phyloP scores from a whole-genome alignment of 2,329 filamentous ascomycete species.

The Cadophora luteo-olivacea region DNA sequence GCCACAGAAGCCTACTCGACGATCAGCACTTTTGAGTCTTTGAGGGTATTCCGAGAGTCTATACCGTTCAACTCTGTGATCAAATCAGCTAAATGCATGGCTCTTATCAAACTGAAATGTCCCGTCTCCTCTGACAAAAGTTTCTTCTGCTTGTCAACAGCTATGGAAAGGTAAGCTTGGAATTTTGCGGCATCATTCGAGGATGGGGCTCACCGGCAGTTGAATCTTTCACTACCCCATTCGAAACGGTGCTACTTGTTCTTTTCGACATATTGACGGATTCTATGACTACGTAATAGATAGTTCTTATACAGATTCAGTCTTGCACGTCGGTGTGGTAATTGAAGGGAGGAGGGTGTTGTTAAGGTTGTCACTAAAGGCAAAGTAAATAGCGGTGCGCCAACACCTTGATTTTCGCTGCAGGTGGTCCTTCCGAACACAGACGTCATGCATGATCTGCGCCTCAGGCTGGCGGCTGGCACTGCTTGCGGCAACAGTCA shows the following conservation, averaged over 20 bases:
- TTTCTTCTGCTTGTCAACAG: constrained; percentile 76
- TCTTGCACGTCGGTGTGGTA: constrained; percentile 4
- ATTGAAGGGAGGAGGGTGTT: background rate
- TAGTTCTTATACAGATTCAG: background rate
- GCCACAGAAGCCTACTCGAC: constrained; percentile 73
- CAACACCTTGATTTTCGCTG: constrained; percentile 4
- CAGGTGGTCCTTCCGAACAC: constrained; percentile 6
- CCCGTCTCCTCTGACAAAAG: constrained; percentile 73
- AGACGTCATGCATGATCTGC: constrained; percentile 11
- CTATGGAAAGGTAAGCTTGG: constrained; percentile 48
- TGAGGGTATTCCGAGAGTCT: background rate
- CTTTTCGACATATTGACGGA: constrained; percentile 68
- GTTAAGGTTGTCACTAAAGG: constrained; percentile 2
- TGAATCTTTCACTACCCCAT: constrained; percentile 55
- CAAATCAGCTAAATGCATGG: constrained; percentile 80
- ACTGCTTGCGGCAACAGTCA: background rate
- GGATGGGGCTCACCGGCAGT: constrained; percentile 46
- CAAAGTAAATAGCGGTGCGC: constrained; percentile 11
- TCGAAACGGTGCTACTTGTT: constrained; percentile 55
- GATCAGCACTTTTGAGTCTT: constrained; percentile 1
- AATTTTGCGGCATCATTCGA: background rate
- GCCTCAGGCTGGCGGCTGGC: background rate
- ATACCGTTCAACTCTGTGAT: constrained; percentile 85
- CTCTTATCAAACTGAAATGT: constrained; percentile 73
- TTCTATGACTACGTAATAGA: background rate